Conservation (phyloP, 1,284 basidiomycete species). For the Papiliotrema nemorosa region DNA sequence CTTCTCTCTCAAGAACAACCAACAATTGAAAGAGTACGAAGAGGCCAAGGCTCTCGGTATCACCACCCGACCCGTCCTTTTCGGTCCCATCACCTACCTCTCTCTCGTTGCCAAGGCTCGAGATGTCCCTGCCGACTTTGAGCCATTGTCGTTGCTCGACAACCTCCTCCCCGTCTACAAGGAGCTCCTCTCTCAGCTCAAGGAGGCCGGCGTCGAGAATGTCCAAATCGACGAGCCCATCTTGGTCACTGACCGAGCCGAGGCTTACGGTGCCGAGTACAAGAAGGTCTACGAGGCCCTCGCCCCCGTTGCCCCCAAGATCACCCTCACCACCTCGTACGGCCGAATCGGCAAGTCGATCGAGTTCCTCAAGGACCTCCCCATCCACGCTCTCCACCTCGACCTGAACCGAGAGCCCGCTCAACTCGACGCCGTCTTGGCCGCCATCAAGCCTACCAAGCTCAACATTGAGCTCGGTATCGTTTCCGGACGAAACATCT, state of each 20-base stretch:
- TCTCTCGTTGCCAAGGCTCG: constrained; percentile 87
- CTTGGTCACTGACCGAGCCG: constrained; percentile 86
- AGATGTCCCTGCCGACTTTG: constrained; percentile 78
- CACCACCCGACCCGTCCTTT: constrained; percentile 88
- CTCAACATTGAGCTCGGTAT: constrained; percentile 89
- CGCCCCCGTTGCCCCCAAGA: constrained; percentile 78
- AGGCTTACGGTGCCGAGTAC: constrained; percentile 76
- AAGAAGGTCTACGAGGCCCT: constrained; percentile 78
- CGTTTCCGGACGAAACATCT: constrained; percentile 98
- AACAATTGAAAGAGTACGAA: constrained; percentile 88
- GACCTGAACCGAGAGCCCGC: constrained; percentile 91
- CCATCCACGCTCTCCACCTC: constrained; percentile 91
- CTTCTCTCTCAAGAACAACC: constrained; percentile 95
- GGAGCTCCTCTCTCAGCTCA: constrained; percentile 85
- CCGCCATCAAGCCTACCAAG: constrained; percentile 76
- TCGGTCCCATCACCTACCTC: constrained; percentile 96
- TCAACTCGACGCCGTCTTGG: constrained; percentile 81
- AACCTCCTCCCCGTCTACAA: constrained; percentile 91
- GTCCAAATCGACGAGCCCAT: constrained; percentile 98
- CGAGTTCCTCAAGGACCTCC: constrained; percentile 85
- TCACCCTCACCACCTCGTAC: constrained; percentile 94
- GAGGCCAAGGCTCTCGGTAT: constrained; percentile 92
- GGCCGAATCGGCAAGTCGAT: constrained; percentile 92
- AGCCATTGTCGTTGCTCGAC: constrained; percentile 84
- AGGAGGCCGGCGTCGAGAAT: constrained; percentile 85